Percentiles rank a stretch among this genome's conserved stretches.
phyloP scores from a whole-genome alignment of 495 filamentous ascomycete species.

The Neurospora discreta region DNA sequence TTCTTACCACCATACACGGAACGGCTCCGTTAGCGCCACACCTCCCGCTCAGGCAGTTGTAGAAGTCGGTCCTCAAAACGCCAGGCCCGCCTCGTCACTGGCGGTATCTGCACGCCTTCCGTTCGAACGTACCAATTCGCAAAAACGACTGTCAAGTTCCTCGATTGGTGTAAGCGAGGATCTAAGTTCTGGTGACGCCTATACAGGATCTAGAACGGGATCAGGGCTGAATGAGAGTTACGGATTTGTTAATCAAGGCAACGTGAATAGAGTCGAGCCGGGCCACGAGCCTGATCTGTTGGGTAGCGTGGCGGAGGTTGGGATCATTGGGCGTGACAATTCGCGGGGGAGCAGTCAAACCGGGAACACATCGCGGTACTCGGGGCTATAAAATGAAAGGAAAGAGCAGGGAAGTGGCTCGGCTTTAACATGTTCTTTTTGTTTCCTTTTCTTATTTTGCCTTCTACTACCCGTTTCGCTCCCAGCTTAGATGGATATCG shows the following conservation, averaged over 20 bases:
- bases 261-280: slow-evolving; percentile 41
- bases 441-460: neutral
- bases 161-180: slow-evolving; percentile 37
- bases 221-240: slow-evolving; percentile 28
- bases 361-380: neutral
- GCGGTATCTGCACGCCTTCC: slow-evolving; percentile 38
- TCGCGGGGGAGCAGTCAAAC: neutral
- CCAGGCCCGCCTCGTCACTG: neutral
- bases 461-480: neutral
- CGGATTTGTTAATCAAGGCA: slow-evolving; percentile 66
- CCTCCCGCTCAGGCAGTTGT: slow-evolving; percentile 1
- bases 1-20: slow-evolving; percentile 16
- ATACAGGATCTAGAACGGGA: slow-evolving; percentile 9
- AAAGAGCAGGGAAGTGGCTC: neutral
- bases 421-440: neutral
- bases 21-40: slow-evolving; percentile 9
- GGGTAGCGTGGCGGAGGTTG: slow-evolving; percentile 41
- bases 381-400: neutral
- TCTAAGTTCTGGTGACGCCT: slow-evolving; percentile 22
- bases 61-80: neutral
- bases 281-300: slow-evolving; percentile 28
- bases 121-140: slow-evolving; percentile 47
- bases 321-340: slow-evolving; percentile 13
- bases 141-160: slow-evolving; percentile 39
- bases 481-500: neutral